Evolutionary conservation across 2,329 filamentous ascomycete genomes (phyloP), one percentile per base, ranked within the genome.

Genomic region (Septoria petroselini): DNA sequence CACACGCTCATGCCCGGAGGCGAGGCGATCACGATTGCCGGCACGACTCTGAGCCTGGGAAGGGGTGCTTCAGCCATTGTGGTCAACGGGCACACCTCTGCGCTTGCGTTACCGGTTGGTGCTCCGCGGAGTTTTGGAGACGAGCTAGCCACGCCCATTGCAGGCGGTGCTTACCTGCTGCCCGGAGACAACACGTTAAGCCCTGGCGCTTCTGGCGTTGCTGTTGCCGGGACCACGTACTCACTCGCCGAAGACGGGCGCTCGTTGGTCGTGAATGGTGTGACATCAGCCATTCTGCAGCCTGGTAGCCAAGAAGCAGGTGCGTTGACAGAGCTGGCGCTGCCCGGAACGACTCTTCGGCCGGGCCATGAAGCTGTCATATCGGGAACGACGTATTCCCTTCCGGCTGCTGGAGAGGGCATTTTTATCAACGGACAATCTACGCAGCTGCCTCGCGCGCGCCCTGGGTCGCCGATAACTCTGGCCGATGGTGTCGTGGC

Each of bases 191-290:
- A 41, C n/a, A 53, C 47, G 7, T 21, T 53, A 25, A 21, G 30
- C 59, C 2, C 68, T 45, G 35, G 30, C 29, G 45, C 23, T 15
- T 25, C 44, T 11, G 33, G 19, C 7, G n/a, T 45, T 7, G 19
- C 37, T 3, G 8, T 45, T 7, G 42, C 30, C 7, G 42, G 42
- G 25, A 45, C 42, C 7, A 38, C 42, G 17, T 45, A 45, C 12
- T 45, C 42, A 1, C 21, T 45, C 4, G 31, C 42, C 3, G 9
- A 35, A 9, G n/a, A 25, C 3, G 47, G 40, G 21, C 34, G 33
- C 21, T 41, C 39, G 3, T 14, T 49, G 8, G 31, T 49, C 1
- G 47, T 43, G 14, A 43, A 49, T 9, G 47, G 47, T 2, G 41
- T 41, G 8, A 43, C 48, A 11, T 52, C 44, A 21, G n/a, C n/a